Percentiles rank a stretch among this genome's conserved stretches.
Evolutionary conservation across 129 eudicot genomes (phyloP).

Genomic region (Flaveria linearis): DNA sequence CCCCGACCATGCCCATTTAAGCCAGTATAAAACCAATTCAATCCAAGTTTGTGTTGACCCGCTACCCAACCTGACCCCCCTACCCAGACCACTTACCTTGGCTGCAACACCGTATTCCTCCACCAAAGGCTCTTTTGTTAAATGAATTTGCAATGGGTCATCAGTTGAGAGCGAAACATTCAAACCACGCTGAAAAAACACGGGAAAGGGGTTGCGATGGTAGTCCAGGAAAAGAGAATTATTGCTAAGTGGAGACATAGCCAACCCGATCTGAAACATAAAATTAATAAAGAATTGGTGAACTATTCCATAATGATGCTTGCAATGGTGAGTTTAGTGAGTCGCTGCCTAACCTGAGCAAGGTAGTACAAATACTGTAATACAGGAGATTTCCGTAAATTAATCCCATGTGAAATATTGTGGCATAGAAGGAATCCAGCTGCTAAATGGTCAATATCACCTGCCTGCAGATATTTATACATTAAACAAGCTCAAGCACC

Average conservation of each 20-base stretch:
- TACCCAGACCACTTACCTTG: slow-evolving; percentile 44
- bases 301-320: too few relatives aligned
- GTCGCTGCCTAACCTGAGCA: slow-evolving; percentile 69
- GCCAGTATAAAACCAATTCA: background rate
- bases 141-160: slow-evolving; percentile 94
- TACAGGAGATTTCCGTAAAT: slow-evolving; percentile 88
- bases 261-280: slow-evolving; percentile 71
- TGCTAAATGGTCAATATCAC: slow-evolving; percentile 96
- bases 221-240: slow-evolving; percentile 93
- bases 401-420: slow-evolving; percentile 95
- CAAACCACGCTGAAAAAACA: slow-evolving; percentile 95
- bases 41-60: background rate
- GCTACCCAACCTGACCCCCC: background rate
- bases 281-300: background rate
- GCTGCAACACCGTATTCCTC: slow-evolving; percentile 99
- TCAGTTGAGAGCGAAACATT: slow-evolving; percentile 92
- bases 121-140: slow-evolving; percentile 92
- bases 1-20: background rate
- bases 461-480: slow-evolving; percentile 64
- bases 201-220: slow-evolving; percentile 92
- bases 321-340: background rate
- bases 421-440: slow-evolving; percentile 95
- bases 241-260: slow-evolving; percentile 97
- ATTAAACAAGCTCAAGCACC: slow-evolving; percentile 10
- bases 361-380: slow-evolving; percentile 92